Evolutionary conservation across 2,329 filamentous ascomycete species (phyloP).

Genomic region (Elsinoe batatas): DNA sequence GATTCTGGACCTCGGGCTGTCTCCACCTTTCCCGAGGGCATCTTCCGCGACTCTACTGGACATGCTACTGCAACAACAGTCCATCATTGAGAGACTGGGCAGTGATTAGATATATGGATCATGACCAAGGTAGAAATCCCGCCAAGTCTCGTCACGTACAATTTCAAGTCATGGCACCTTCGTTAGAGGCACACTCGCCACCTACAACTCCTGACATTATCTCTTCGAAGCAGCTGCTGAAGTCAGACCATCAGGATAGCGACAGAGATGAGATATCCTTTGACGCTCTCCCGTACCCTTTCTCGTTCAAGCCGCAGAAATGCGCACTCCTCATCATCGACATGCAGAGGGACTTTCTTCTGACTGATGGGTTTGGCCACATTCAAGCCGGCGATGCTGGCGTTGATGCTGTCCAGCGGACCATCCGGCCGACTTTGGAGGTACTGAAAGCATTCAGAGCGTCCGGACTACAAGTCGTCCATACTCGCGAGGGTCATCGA

Average conservation of each 20-base stretch:
- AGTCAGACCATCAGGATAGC: background rate
- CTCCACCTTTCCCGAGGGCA: background rate
- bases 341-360: constrained; percentile 44
- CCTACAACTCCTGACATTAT: background rate
- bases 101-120: background rate
- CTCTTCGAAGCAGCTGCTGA: background rate
- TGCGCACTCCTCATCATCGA: constrained; percentile 44
- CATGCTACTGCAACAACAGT: background rate
- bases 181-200: background rate
- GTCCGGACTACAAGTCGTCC: constrained; percentile 38
- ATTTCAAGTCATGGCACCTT: background rate
- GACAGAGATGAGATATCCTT: background rate
- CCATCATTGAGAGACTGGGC: background rate
- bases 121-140: background rate
- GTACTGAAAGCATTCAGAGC: constrained; percentile 35
- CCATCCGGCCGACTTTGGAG: constrained; percentile 22
- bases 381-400: constrained; percentile 38
- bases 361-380: constrained; percentile 41
- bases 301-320: constrained; percentile 36
- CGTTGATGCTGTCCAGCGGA: constrained; percentile 21
- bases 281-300: constrained; percentile 35
- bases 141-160: background rate
- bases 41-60: background rate
- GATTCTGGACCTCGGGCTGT: constrained; percentile 2
- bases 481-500: constrained; percentile 41